Evolutionary conservation across 1,139 yeast genomes (phyloP).

Genomic region (Debaryomyces fabryi): DNA sequence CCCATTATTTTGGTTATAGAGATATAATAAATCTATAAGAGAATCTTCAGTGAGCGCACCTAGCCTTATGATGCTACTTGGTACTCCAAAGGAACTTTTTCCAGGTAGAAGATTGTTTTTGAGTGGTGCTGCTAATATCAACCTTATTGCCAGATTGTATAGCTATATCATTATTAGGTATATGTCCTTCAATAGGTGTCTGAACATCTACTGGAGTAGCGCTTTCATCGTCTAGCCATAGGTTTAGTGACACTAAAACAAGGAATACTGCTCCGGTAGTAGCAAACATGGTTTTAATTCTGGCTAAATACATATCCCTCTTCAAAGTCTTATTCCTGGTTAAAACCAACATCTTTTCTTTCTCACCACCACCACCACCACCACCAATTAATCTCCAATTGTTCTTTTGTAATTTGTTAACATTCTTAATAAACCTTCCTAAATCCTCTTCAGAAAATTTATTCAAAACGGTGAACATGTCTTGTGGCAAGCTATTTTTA

Average conservation of each 20-base stretch:
- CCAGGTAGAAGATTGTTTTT: background rate
- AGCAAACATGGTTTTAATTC: conserved; percentile 33
- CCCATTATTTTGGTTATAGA: background rate
- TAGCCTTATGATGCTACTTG: background rate
- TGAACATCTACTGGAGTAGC: background rate
- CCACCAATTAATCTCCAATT: conserved; percentile 45
- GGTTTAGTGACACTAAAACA: conserved; percentile 32
- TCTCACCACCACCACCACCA: conserved; percentile 16
- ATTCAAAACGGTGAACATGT: conserved; percentile 48
- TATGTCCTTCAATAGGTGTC: background rate
- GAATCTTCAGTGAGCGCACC: background rate
- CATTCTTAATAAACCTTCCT: conserved; percentile 25
- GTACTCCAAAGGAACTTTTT: conserved; percentile 7
- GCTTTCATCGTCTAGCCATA: conserved; percentile 22
- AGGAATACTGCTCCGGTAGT: conserved; percentile 37
- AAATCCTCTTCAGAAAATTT: conserved; percentile 38
- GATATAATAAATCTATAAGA: background rate
- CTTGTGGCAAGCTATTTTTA: conserved; percentile 36
- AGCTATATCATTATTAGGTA: background rate
- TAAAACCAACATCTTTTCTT: conserved; percentile 24
- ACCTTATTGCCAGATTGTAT: background rate
- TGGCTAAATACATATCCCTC: conserved; percentile 16
- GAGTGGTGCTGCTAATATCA: background rate
- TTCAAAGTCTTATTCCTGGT: conserved; percentile 16
- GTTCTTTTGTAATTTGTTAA: conserved; percentile 31